Evolutionary conservation across 805 yeast species (phyloP).

Genomic region (Saturnispora hagleri): DNA sequence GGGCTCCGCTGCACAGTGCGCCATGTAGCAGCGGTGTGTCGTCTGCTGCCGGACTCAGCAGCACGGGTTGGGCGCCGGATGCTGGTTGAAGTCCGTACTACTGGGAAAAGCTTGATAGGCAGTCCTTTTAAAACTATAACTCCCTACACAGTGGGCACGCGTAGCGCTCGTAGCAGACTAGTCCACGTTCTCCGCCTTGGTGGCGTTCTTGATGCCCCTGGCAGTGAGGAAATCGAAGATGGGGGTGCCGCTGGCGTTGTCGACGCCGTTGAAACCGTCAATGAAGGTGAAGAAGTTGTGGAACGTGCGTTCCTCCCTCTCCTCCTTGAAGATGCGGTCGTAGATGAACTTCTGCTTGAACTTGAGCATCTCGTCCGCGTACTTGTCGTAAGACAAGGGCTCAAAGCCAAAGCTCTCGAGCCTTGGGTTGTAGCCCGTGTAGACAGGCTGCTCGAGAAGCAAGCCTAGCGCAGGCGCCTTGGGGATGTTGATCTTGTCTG

Average conservation of each 20-base stretch:
- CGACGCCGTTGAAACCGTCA: constrained; percentile 63
- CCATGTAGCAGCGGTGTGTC: too few species aligned
- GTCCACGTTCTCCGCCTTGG: constrained; percentile 3
- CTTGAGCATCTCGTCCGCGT: constrained; percentile 61
- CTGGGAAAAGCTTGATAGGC: too few species aligned
- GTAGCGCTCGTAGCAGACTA: background rate
- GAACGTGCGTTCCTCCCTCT: constrained; percentile 76
- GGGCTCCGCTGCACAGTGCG: too few species aligned
- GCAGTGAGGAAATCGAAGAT: constrained; percentile 52
- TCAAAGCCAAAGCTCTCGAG: constrained; percentile 71
- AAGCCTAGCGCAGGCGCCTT: constrained; percentile 96
- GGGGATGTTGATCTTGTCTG: constrained; percentile 76
- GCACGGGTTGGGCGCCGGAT: too few species aligned
- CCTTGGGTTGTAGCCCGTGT: constrained; percentile 70
- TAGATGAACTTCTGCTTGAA: constrained; percentile 86
- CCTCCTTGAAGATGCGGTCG: constrained; percentile 87
- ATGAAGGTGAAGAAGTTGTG: constrained; percentile 87
- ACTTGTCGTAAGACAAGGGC: constrained; percentile 57
- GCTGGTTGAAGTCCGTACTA: too few species aligned
- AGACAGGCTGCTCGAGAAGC: constrained; percentile 84
- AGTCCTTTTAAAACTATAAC: too few species aligned
- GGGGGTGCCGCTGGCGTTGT: constrained; percentile 40
- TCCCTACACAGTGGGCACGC: too few species aligned
- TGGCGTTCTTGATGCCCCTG: constrained; percentile 29
- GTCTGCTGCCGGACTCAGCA: too few species aligned